Conservation (phyloP, 331 rosid genomes). For the Quercus phellos region DNA sequence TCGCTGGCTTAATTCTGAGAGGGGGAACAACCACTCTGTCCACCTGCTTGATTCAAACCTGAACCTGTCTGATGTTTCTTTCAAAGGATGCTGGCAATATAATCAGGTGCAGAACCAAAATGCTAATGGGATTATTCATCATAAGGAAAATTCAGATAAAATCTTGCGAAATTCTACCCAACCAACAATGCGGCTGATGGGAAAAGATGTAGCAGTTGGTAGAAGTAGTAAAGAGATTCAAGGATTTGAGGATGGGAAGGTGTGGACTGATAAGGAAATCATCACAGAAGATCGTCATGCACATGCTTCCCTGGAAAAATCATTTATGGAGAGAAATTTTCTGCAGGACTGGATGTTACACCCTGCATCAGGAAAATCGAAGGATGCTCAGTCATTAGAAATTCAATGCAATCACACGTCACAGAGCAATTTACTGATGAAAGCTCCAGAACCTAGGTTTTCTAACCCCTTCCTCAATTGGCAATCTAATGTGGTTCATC, state of each 20-base stretch:
- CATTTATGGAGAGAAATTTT: constrained; percentile 38
- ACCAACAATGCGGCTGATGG: constrained; percentile 98
- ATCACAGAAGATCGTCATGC: constrained; percentile 39
- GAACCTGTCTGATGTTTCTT: constrained; percentile 27
- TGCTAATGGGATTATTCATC: constrained; percentile 26
- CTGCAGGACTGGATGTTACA: constrained; percentile 41
- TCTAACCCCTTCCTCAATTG: constrained; percentile 34
- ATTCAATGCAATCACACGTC: constrained; percentile 28
- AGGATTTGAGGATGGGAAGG: constrained; percentile 41
- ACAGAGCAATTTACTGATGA: constrained; percentile 25
- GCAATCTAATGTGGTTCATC: constrained; percentile 33
- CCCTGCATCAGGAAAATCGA: constrained; percentile 29
- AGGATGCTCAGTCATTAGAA: constrained; percentile 31
- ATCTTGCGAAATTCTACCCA: constrained; percentile 41
- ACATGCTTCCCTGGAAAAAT: constrained; percentile 31
- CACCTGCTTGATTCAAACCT: constrained; percentile 38
- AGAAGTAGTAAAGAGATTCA: constrained; percentile 57
- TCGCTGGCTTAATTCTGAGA: constrained; percentile 36
- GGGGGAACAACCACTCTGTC: constrained; percentile 35
- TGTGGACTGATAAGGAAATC: constrained; percentile 60
- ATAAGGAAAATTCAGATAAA: constrained; percentile 44
- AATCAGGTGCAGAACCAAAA: constrained; percentile 40
- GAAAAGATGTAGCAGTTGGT: constrained; percentile 94
- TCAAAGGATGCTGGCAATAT: constrained; percentile 39
- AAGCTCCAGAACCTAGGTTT: constrained; percentile 31